Evolutionary conservation across 106 monocot genomes (phyloP).

Genomic region (Ottelia alismoides): DNA sequence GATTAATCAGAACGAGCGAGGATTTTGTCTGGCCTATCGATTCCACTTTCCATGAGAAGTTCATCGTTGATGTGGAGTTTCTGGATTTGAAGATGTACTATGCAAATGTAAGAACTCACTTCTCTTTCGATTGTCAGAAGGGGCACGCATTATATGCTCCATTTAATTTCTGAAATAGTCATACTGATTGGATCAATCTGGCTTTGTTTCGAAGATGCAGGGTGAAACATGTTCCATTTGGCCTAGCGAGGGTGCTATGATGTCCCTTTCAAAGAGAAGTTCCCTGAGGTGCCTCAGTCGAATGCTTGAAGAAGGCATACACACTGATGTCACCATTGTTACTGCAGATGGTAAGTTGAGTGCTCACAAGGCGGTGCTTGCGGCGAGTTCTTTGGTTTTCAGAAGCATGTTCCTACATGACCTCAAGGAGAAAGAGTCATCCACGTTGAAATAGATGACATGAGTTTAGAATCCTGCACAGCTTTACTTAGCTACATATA

Average conservation of each 20-base stretch:
- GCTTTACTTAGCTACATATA: slow-evolving; percentile 67
- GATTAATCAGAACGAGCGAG: slow-evolving; percentile 55
- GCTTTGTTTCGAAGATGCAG: slow-evolving; percentile 11
- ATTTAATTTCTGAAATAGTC: not conserved
- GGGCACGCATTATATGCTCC: not conserved
- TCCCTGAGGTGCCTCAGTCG: slow-evolving; percentile 55
- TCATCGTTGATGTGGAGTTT: slow-evolving; percentile 82
- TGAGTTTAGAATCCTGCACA: slow-evolving; percentile 54
- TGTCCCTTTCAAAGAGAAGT: slow-evolving; percentile 25
- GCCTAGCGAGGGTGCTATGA: slow-evolving; percentile 38
- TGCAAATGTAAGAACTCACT: slow-evolving; percentile 34
- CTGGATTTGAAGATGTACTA: slow-evolving; percentile 70
- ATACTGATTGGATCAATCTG: not conserved
- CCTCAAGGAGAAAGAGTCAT: slow-evolving; percentile 71
- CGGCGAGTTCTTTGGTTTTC: slow-evolving; percentile 73
- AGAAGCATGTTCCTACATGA: slow-evolving; percentile 79
- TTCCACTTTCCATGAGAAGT: slow-evolving; percentile 50
- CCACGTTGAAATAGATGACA: slow-evolving; percentile 59
- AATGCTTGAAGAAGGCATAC: slow-evolving; percentile 74
- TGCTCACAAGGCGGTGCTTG: slow-evolving; percentile 83
- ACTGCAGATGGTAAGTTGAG: slow-evolving; percentile 35
- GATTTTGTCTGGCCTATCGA: slow-evolving; percentile 80
- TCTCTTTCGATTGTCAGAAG: not conserved
- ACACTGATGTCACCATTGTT: slow-evolving; percentile 64
- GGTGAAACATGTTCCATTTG: slow-evolving; percentile 49